Conservation (phyloP, 169 alveolate species). For the Amoebophrya sp. region DNA sequence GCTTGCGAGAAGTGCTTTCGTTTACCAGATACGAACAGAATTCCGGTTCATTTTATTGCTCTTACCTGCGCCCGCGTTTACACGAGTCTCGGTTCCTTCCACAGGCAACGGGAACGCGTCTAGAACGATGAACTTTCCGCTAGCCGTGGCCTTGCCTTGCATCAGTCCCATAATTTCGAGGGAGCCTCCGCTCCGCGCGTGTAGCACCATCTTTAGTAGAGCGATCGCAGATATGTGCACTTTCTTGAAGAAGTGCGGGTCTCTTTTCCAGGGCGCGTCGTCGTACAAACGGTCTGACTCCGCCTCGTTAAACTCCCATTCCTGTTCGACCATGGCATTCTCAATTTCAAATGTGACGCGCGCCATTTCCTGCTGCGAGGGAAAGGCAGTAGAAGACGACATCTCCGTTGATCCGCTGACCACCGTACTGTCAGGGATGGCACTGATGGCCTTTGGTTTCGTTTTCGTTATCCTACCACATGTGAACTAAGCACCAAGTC, state of each 20-base stretch:
- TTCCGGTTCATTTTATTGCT: too few species aligned
- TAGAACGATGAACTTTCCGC: slow-evolving; percentile 65
- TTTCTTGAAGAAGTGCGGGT: slow-evolving; percentile 40
- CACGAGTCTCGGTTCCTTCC: slow-evolving; percentile 86
- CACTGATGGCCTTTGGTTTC: too few species aligned
- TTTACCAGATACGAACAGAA: too few species aligned
- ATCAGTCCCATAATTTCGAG: slow-evolving; percentile 86
- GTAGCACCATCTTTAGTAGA: slow-evolving; percentile 75
- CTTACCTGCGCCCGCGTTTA: slow-evolving; percentile 68
- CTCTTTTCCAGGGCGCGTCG: slow-evolving; percentile 20
- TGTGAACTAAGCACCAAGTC: too few species aligned
- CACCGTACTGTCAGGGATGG: too few species aligned
- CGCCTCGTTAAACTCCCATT: not conserved
- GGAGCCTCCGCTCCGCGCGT: slow-evolving; percentile 71
- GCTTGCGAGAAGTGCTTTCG: too few species aligned
- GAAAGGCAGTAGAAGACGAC: too few species aligned
- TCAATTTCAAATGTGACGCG: not conserved
- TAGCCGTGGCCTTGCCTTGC: slow-evolving; percentile 66
- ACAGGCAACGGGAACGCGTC: slow-evolving; percentile 81
- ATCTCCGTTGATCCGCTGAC: too few species aligned
- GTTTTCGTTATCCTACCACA: too few species aligned
- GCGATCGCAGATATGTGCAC: slow-evolving; percentile 71
- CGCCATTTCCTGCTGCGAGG: not conserved
- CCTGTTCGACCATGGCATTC: not conserved
- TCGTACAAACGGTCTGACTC: not conserved